Evolutionary conservation across 352 stramenopile genomes (phyloP).

Genomic region (Pythium sukuiense): DNA sequence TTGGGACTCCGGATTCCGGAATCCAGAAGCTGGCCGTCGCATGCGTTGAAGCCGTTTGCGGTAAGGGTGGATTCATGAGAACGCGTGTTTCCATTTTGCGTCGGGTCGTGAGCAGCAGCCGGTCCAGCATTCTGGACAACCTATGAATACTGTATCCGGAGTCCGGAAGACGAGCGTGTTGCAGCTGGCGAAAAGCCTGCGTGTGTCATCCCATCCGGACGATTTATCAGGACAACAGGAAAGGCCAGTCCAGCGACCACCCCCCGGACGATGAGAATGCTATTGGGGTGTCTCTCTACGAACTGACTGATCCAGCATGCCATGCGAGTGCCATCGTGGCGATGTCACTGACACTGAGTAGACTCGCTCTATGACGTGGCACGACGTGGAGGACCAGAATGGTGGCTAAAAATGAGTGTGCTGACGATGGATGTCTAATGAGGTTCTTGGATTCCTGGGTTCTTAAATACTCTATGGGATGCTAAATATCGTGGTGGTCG

Average conservation of each 20-base stretch:
- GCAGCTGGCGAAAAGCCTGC: not conserved
- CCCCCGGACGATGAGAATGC: no score
- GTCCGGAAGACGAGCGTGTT: not conserved
- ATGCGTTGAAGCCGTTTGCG: not conserved
- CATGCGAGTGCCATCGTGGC: not conserved
- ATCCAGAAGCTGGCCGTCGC: not conserved
- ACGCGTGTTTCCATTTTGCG: not conserved
- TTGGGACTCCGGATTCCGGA: not conserved
- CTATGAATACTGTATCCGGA: not conserved
- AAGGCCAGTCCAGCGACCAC: not conserved
- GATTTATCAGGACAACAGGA: not conserved
- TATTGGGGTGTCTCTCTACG: not conserved
- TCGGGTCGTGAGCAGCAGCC: not conserved
- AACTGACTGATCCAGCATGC: not conserved
- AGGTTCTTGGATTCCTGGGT: not conserved
- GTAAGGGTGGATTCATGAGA: not conserved
- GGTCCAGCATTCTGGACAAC: not conserved
- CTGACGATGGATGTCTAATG: not conserved
- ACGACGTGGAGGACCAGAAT: not conserved
- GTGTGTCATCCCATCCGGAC: not conserved
- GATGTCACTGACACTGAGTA: not conserved
- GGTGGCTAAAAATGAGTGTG: not conserved
- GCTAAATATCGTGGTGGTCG: not conserved
- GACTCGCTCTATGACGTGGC: not conserved
- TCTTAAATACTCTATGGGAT: conserved; percentile 3